A percentile compares a stretch with the other conserved stretches of the same genome.
These are phyloP conservation scores for Plectosphaerella sp. DNA, from an alignment of 2,329 filamentous ascomycete genomes.

Conservation along the genomic window DNA sequence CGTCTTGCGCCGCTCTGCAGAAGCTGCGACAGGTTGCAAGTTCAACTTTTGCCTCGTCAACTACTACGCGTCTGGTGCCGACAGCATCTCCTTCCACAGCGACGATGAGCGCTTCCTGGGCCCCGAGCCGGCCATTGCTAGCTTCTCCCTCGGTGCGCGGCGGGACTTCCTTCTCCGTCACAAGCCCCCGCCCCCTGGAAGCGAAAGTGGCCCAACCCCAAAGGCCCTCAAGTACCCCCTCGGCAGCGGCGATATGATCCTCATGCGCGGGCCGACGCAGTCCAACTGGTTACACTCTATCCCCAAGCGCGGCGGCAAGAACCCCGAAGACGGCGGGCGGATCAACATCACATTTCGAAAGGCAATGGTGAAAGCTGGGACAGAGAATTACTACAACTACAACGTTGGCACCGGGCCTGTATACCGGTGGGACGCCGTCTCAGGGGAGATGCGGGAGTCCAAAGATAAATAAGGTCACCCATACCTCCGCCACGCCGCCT, in stretches of 20 bases:
- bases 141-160: slow-evolving; percentile 66
- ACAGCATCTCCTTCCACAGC: slow-evolving; percentile 76
- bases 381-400: slow-evolving; percentile 81
- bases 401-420: slow-evolving; percentile 69
- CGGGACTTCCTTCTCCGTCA: slow-evolving; percentile 78
- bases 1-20: slow-evolving; percentile 55
- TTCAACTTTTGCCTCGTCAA: slow-evolving; percentile 83
- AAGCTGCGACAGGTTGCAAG: slow-evolving; percentile 58
- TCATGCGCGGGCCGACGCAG: slow-evolving; percentile 76
- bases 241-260: slow-evolving; percentile 68
- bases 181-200: slow-evolving; percentile 49
- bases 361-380: slow-evolving; percentile 67
- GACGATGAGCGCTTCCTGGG: slow-evolving; percentile 79
- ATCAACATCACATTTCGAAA: slow-evolving; percentile 77
- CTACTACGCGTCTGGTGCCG: slow-evolving; percentile 73
- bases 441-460: slow-evolving; percentile 43
- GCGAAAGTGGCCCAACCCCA: slow-evolving; percentile 8
- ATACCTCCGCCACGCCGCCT: slow-evolving; percentile 1
- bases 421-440: slow-evolving; percentile 61
- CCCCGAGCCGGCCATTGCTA: slow-evolving; percentile 65
- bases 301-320: slow-evolving; percentile 66
- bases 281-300: slow-evolving; percentile 73
- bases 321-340: slow-evolving; percentile 56
- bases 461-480: not conserved
- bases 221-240: slow-evolving; percentile 49